phyloP scores from a whole-genome alignment of 768 basidiomycete species.

The Lactarius hengduanensis region DNA sequence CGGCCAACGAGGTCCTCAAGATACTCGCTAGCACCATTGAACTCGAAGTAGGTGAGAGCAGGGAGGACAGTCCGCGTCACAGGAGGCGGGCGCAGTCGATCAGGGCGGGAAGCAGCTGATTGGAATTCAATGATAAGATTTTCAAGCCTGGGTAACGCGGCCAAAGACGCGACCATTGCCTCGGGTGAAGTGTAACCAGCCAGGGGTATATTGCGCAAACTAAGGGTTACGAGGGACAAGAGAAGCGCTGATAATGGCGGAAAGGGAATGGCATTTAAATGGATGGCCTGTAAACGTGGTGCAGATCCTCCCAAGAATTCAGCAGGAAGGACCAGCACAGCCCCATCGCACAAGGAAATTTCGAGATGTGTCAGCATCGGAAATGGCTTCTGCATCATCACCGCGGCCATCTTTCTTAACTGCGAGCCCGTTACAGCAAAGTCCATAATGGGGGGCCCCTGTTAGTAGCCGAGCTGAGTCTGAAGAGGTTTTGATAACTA shows the following conservation, averaged over 20 bases:
- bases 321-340: too few relatives aligned
- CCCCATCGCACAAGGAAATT: too few relatives aligned
- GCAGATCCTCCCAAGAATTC: too few relatives aligned
- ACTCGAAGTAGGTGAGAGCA: not conserved
- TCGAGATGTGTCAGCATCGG: too few relatives aligned
- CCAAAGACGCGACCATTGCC: not conserved
- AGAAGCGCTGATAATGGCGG: not conserved
- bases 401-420: too few relatives aligned
- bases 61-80: not conserved
- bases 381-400: too few relatives aligned
- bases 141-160: not conserved
- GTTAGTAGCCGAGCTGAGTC: too few relatives aligned
- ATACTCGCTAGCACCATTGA: not conserved
- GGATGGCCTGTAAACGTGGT: not conserved
- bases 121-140: not conserved
- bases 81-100: not conserved
- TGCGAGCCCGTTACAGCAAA: too few relatives aligned
- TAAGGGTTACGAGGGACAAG: not conserved
- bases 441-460: too few relatives aligned
- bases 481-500: too few relatives aligned
- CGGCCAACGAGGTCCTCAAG: not conserved
- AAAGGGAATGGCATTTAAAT: not conserved
- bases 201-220: not conserved
- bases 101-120: not conserved
- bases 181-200: not conserved